Evolutionary conservation across 768 basidiomycete genomes (phyloP).

Genomic region (Pleurotus giganteus): DNA sequence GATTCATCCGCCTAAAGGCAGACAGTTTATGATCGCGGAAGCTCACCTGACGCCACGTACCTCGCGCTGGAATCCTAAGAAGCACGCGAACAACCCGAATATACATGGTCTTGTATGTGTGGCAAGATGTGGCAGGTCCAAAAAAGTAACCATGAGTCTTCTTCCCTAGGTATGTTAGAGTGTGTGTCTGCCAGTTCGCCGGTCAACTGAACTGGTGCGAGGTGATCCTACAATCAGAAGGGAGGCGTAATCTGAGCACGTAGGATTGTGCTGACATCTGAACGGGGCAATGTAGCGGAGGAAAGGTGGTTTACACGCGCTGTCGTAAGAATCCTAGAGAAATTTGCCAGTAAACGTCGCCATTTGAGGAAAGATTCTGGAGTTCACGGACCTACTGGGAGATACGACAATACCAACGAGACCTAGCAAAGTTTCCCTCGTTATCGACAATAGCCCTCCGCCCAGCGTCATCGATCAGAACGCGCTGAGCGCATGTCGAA

Average conservation of each 20-base stretch:
- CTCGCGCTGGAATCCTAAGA: constrained; percentile 9
- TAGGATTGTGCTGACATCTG: not conserved
- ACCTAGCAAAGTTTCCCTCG: not conserved
- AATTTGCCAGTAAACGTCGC: too few species aligned
- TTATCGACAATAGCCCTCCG: not conserved
- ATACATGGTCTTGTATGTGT: constrained; percentile 1
- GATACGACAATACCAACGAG: not conserved
- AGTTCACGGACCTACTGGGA: not conserved
- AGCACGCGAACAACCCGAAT: constrained; percentile 4
- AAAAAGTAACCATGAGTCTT: not conserved
- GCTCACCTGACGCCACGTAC: constrained; percentile 8
- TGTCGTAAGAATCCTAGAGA: not conserved
- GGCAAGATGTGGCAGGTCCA: not conserved
- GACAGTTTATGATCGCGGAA: not conserved
- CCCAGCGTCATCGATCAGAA: not conserved
- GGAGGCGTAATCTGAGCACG: too few species aligned
- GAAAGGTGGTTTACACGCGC: not conserved
- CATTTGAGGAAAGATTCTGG: not conserved
- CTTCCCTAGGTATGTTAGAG: not conserved
- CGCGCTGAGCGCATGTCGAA: not conserved
- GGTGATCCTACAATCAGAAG: too few species aligned
- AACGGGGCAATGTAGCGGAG: not conserved
- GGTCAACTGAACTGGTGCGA: not conserved
- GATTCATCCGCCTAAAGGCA: not conserved
- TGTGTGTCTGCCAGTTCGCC: not conserved